Conservation (phyloP, 192 early-diverging fungal species). For the Mortierella alpina region DNA sequence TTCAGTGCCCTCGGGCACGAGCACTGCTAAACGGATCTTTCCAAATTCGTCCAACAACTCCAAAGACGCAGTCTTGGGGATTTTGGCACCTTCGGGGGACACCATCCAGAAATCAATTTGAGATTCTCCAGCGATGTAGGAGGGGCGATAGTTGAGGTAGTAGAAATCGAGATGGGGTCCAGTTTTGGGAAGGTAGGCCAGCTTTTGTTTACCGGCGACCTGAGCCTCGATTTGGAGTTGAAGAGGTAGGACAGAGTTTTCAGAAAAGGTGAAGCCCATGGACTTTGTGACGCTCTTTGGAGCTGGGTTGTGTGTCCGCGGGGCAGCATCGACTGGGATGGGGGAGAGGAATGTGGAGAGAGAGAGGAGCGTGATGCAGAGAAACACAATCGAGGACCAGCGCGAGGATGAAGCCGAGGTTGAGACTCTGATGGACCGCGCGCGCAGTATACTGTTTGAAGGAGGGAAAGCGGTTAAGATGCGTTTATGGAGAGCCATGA, state of each 20-base stretch:
- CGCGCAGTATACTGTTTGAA: background rate
- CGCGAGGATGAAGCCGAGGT: background rate
- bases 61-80: constrained; percentile 23
- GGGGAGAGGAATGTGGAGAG: background rate
- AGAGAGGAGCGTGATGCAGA: constrained; percentile 10
- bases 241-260: constrained; percentile 13
- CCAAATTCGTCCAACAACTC: constrained; percentile 41
- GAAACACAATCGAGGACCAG: constrained; percentile 9
- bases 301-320: constrained; percentile 1
- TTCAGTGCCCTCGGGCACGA: constrained; percentile 33
- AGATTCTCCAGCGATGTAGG: constrained; percentile 21
- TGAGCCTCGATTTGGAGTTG: constrained; percentile 39
- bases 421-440: background rate
- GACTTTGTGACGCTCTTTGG: constrained; percentile 3
- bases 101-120: constrained; percentile 48
- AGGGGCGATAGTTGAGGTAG: constrained; percentile 41
- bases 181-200: constrained; percentile 34
- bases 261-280: constrained; percentile 9
- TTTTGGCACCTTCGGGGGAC: constrained; percentile 12
- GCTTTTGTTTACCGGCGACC: constrained; percentile 9
- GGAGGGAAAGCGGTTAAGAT: background rate
- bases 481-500: background rate
- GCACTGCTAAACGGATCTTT: constrained; percentile 17
- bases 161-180: constrained; percentile 32
- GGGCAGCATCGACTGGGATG: constrained; percentile 1